phyloP scores from a whole-genome alignment of 2,329 filamentous ascomycete species.

The Fusarium nelsonii region DNA sequence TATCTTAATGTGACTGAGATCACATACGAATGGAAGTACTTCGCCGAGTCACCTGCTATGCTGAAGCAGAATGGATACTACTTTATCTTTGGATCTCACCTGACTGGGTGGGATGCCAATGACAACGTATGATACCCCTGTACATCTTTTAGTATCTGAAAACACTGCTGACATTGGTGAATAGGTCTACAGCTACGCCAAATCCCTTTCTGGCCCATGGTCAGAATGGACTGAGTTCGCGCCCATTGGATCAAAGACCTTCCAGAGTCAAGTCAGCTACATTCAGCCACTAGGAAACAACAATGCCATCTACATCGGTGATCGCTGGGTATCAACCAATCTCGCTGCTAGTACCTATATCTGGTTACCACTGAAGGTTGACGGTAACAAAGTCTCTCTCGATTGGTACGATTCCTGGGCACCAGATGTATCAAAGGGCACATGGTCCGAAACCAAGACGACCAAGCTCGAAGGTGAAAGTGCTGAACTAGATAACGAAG shows the following conservation, averaged over 20 bases:
- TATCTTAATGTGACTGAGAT: slow-evolving; percentile 65
- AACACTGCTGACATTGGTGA: neutral
- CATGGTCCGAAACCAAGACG: slow-evolving; percentile 58
- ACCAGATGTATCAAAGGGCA: slow-evolving; percentile 58
- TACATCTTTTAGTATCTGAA: rapidly evolving
- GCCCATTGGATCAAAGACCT: slow-evolving; percentile 67
- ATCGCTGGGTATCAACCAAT: slow-evolving; percentile 73
- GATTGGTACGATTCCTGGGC: slow-evolving; percentile 68
- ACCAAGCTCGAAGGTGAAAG: slow-evolving; percentile 67
- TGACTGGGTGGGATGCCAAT: slow-evolving; percentile 70
- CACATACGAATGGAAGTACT: slow-evolving; percentile 65
- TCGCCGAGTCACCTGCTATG: slow-evolving; percentile 72
- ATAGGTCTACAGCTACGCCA: slow-evolving; percentile 67
- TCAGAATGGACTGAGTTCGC: slow-evolving; percentile 70
- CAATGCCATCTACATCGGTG: slow-evolving; percentile 72
- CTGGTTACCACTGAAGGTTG: slow-evolving; percentile 71
- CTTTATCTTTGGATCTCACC: slow-evolving; percentile 72
- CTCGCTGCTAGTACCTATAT: slow-evolving; percentile 72
- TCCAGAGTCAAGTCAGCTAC: slow-evolving; percentile 70
- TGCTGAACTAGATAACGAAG: slow-evolving; percentile 59
- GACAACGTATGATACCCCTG: slow-evolving; percentile 63
- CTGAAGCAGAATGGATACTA: slow-evolving; percentile 71
- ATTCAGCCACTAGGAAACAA: slow-evolving; percentile 60
- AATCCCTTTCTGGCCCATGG: slow-evolving; percentile 70
- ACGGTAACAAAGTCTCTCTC: slow-evolving; percentile 64